phyloP scores from a whole-genome alignment of 1,139 yeast genomes.

The Yamadazyma kanchanaburiensis region DNA sequence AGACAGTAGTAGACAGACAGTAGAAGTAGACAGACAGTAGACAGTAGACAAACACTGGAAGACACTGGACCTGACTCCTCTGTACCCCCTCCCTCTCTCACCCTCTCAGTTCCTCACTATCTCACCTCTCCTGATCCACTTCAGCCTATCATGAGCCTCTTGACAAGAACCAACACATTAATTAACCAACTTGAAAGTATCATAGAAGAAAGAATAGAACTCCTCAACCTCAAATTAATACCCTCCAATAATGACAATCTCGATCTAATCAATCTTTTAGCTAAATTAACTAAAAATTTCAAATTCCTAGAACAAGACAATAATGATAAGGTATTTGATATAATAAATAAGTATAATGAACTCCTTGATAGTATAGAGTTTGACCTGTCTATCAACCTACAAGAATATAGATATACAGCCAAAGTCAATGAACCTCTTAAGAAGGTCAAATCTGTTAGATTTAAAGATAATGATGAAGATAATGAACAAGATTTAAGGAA shows the following conservation, averaged over 20 bases:
- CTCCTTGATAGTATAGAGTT: constrained; percentile 18
- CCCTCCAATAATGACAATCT: constrained; percentile 54
- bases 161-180: constrained; percentile 8
- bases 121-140: constrained; percentile 3
- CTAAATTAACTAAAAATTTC: constrained; percentile 28
- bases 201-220: constrained; percentile 50
- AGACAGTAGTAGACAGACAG: too few relatives aligned
- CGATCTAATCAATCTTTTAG: constrained; percentile 45
- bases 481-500: constrained; percentile 12
- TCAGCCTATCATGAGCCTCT: constrained; percentile 6
- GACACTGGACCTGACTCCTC: too few relatives aligned
- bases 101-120: neutral
- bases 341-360: constrained; percentile 19
- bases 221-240: constrained; percentile 36
- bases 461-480: constrained; percentile 32
- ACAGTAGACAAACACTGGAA: too few relatives aligned
- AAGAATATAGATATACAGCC: constrained; percentile 31
- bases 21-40: too few relatives aligned
- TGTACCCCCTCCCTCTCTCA: too few relatives aligned
- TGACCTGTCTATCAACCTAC: constrained; percentile 30
- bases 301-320: constrained; percentile 24
- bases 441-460: constrained; percentile 47
- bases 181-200: constrained; percentile 38
- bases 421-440: constrained; percentile 2
- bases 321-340: constrained; percentile 8